Evolutionary conservation across 805 yeast genomes (phyloP).

Genomic region (Candida suzukii): DNA sequence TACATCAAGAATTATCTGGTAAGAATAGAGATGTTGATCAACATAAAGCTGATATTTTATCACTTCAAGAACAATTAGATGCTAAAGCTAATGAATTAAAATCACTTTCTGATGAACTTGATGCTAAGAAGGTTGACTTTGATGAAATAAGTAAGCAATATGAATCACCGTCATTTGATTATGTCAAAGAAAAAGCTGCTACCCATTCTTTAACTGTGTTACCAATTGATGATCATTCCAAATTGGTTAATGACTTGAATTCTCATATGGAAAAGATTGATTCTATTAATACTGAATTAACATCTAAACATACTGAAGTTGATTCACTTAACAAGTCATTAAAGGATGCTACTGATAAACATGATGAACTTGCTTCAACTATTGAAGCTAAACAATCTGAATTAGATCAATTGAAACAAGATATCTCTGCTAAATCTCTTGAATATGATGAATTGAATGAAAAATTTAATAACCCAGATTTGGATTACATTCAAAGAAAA

Average conservation of each 20-base stretch:
- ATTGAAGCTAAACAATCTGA: not conserved
- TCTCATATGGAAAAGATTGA: not conserved
- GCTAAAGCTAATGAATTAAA: constrained; percentile 2
- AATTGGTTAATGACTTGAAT: not conserved
- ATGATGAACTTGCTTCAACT: not conserved
- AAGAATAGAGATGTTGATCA: not conserved
- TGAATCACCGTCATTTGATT: constrained; percentile 4
- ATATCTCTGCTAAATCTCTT: constrained; percentile 1
- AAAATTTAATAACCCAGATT: constrained; percentile 22
- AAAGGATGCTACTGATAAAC: not conserved
- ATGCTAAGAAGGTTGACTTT: not conserved
- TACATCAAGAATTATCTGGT: constrained; percentile 4
- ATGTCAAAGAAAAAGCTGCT: constrained; percentile 18
- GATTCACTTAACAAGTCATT: not conserved
- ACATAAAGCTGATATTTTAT: not conserved
- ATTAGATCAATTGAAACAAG: not conserved
- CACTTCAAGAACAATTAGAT: constrained; percentile 1
- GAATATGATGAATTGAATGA: constrained; percentile 7
- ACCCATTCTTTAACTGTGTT: constrained; percentile 25
- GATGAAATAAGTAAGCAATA: not conserved
- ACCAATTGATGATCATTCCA: constrained; percentile 1
- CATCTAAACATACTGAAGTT: constrained; percentile 1
- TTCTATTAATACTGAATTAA: constrained; percentile 1
- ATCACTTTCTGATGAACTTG: not conserved
- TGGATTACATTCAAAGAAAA: constrained; percentile 20